Percentiles rank a stretch among this genome's conserved stretches.
phyloP scores from a whole-genome alignment of 2,329 filamentous ascomycete species.

The Huntiella moniliformis region DNA sequence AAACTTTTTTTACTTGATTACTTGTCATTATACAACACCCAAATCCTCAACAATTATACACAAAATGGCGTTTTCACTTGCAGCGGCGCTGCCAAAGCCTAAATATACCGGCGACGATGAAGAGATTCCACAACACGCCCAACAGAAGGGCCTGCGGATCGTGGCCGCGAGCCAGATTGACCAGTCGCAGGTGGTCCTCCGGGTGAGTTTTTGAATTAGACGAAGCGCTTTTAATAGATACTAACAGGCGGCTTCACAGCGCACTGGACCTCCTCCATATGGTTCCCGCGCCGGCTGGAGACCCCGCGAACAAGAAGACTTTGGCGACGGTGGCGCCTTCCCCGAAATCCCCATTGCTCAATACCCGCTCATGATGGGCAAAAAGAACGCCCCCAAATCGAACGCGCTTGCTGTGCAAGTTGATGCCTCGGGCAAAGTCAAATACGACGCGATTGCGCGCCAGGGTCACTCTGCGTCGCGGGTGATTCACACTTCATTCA shows the following conservation, averaged over 20 bases:
- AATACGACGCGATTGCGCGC: constrained; percentile 86
- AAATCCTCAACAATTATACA: background rate
- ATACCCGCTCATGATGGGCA: constrained; percentile 89
- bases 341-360: constrained; percentile 87
- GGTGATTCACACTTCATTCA: constrained; percentile 88
- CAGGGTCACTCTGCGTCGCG: constrained; percentile 70
- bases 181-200: constrained; percentile 68
- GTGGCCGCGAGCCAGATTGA: constrained; percentile 64
- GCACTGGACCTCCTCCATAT: constrained; percentile 70
- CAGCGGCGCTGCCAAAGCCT: constrained; percentile 68
- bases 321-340: constrained; percentile 88
- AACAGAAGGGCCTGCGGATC: constrained; percentile 65
- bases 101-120: constrained; percentile 85
- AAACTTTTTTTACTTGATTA: background rate
- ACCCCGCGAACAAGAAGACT: constrained; percentile 74
- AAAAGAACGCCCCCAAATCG: constrained; percentile 51
- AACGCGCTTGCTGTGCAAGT: constrained; percentile 90
- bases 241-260: constrained; percentile 24
- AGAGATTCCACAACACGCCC: constrained; percentile 50
- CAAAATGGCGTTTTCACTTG: constrained; percentile 51
- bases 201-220: constrained; percentile 23
- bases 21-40: background rate
- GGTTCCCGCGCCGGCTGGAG: constrained; percentile 79
- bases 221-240: background rate
- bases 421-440: constrained; percentile 77